Evolutionary conservation across 2,329 filamentous ascomycete species (phyloP).

Genomic region (Alternaria panax): DNA sequence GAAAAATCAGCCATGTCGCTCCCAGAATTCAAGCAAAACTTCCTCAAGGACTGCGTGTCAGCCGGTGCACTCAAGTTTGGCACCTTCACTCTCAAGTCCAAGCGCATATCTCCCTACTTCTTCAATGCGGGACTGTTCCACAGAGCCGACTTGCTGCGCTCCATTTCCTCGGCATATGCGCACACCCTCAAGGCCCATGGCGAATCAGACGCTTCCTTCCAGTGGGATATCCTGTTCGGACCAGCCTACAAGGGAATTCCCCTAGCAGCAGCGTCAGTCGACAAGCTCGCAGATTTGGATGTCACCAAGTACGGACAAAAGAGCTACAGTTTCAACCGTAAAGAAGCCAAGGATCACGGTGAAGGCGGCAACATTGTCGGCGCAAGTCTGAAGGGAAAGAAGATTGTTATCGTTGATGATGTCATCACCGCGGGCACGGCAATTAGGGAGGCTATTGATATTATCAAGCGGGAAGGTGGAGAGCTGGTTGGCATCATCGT

Average conservation of each 20-base stretch:
- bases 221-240: slow-evolving; percentile 86
- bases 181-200: slow-evolving; percentile 61
- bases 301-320: slow-evolving; percentile 69
- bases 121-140: slow-evolving; percentile 96
- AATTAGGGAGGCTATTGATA: slow-evolving; percentile 88
- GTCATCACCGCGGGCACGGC: slow-evolving; percentile 96
- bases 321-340: slow-evolving; percentile 92
- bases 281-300: slow-evolving; percentile 77
- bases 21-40: slow-evolving; percentile 67
- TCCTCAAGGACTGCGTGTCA: slow-evolving; percentile 72
- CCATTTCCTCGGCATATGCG: slow-evolving; percentile 84
- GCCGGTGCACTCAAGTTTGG: slow-evolving; percentile 81
- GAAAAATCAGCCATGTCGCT: slow-evolving; percentile 28
- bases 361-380: slow-evolving; percentile 95
- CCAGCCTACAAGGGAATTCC: slow-evolving; percentile 98
- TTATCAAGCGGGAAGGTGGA: slow-evolving; percentile 86
- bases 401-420: slow-evolving; percentile 90
- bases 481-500: slow-evolving; percentile 87
- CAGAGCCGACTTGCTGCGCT: slow-evolving; percentile 76
- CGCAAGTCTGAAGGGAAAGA: slow-evolving; percentile 82
- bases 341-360: slow-evolving; percentile 95
- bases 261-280: slow-evolving; percentile 77
- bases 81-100: slow-evolving; percentile 89
- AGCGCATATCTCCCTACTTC: slow-evolving; percentile 91
- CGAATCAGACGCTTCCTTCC: slow-evolving; percentile 53